Evolutionary conservation across 2,329 filamentous ascomycete species (phyloP).

Genomic region (Penicillium sp.): DNA sequence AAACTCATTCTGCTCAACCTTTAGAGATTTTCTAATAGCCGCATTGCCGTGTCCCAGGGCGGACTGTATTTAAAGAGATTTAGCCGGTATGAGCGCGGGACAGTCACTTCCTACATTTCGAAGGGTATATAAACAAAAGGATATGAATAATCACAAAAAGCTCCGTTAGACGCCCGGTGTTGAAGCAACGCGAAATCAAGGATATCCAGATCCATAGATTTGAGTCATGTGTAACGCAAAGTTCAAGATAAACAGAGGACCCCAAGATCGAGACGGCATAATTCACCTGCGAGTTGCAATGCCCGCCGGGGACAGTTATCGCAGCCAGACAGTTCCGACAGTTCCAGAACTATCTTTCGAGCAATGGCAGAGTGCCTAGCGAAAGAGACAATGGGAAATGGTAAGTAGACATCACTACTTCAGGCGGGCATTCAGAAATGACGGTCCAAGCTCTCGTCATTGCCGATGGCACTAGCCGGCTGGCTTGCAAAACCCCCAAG

Average conservation of each 20-base stretch:
- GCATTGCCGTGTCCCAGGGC: neutral
- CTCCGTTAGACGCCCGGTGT: slow-evolving; percentile 3
- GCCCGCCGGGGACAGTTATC: neutral
- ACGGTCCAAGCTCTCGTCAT: slow-evolving; percentile 37
- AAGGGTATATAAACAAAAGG: slow-evolving; percentile 12
- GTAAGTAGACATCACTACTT: neutral
- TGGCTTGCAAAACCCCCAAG: slow-evolving; percentile 53
- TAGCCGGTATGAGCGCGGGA: neutral
- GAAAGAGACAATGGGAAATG: neutral
- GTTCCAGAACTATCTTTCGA: neutral
- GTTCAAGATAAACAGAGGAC: slow-evolving; percentile 6
- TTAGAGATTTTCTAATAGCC: neutral
- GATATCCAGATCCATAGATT: slow-evolving; percentile 22
- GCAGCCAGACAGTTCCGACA: neutral
- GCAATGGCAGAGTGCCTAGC: neutral
- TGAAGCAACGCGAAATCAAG: slow-evolving; percentile 9
- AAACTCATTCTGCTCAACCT: neutral
- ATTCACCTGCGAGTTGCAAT: neutral
- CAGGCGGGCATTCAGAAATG: slow-evolving; percentile 19
- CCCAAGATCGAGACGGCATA: neutral
- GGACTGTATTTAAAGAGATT: neutral
- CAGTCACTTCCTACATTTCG: slow-evolving; percentile 5
- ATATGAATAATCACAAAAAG: neutral
- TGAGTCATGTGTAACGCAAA: slow-evolving; percentile 11
- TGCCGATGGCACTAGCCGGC: slow-evolving; percentile 35